Evolutionary conservation across 305 asterid species (phyloP), one percentile per base, ranked within the genome.

Genomic region (Rubia peregrina): DNA sequence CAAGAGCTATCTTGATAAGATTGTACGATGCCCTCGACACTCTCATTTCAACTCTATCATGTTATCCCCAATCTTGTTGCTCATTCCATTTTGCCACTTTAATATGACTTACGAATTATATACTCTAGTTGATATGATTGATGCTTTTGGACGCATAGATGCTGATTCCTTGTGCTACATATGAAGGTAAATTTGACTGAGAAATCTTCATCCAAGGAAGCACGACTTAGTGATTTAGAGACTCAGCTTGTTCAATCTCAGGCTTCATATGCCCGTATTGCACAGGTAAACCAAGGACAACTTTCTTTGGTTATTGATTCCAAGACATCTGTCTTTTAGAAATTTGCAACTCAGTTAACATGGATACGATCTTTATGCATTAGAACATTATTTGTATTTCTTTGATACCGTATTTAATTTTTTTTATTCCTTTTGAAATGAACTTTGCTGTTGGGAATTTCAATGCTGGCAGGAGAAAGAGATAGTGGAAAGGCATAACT

Each of bases 401-500:
- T 33, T 3, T 33, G 36, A 24, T 24, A 24, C 26, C 26, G 26
- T 24, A 24, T 24, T 24, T 0, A 24, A n/a, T n/a, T n/a, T 24
- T 62, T 22, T 62, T 53, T 42, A 26, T 38, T 64, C 9, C 22
- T 22, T 61, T 38, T 21, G 24, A 60, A 61, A 48, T 9, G 11
- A 33, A 30, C 56, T 57, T 72, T 65, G 26, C 22, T 8, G 36
- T 30, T 77, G 70, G 53, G 17, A 17, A 13, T 67, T 26, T 83
- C 71, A 75, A 70, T 56, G 59, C 51, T 81, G 71, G 83, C 88
- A 91, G 97, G 98, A 88, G 84, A 95, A 95, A 79, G 99, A 91
- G 87, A 90, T 95, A 62, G 79, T 95, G 70, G 95, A 88, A 87
- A 86, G 95, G 85, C 99, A 95, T 79, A 88, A 91, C 71, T 74